phyloP scores from a whole-genome alignment of 495 filamentous ascomycete species.

The Cetradonia linearis region DNA sequence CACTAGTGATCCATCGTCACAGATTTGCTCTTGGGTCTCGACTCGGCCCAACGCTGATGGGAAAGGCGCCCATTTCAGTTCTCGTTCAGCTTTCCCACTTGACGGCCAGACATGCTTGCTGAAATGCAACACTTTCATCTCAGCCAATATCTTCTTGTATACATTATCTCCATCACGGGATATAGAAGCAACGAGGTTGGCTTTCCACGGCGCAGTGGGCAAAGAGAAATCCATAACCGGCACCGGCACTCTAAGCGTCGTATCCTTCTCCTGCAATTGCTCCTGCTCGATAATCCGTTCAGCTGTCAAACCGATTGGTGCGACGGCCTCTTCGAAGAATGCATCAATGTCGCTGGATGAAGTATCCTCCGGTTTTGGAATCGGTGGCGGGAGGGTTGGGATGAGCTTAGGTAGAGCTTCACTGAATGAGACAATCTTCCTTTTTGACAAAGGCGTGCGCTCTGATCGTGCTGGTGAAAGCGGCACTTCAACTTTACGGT shows the following conservation, averaged over 20 bases:
- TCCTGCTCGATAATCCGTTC: constrained; percentile 48
- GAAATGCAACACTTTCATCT: constrained; percentile 82
- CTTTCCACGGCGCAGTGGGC: constrained; percentile 46
- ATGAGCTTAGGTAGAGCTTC: constrained; percentile 28
- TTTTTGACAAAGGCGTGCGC: constrained; percentile 24
- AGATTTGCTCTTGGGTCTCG: constrained; percentile 27
- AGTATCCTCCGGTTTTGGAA: constrained; percentile 21
- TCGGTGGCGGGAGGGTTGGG: constrained; percentile 23
- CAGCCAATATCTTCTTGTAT: constrained; percentile 61
- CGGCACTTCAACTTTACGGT: constrained; percentile 32
- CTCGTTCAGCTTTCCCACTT: constrained; percentile 17
- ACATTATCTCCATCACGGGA: constrained; percentile 73
- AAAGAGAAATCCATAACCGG: constrained; percentile 52
- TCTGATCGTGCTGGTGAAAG: constrained; percentile 27
- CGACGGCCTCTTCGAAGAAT: constrained; percentile 36
- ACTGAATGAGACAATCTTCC: constrained; percentile 33
- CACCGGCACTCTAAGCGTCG: constrained; percentile 44
- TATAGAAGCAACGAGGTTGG: constrained; percentile 44
- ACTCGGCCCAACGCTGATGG: constrained; percentile 28
- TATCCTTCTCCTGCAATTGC: constrained; percentile 47
- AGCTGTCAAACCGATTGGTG: constrained; percentile 35
- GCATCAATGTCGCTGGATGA: constrained; percentile 30
- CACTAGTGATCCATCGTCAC: constrained; percentile 25
- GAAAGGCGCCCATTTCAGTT: constrained; percentile 33
- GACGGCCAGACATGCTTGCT: constrained; percentile 18